These are phyloP conservation scores for Lycium barbarum DNA, from an alignment of 257 asterid genomes.

Conservation along the genomic window DNA sequence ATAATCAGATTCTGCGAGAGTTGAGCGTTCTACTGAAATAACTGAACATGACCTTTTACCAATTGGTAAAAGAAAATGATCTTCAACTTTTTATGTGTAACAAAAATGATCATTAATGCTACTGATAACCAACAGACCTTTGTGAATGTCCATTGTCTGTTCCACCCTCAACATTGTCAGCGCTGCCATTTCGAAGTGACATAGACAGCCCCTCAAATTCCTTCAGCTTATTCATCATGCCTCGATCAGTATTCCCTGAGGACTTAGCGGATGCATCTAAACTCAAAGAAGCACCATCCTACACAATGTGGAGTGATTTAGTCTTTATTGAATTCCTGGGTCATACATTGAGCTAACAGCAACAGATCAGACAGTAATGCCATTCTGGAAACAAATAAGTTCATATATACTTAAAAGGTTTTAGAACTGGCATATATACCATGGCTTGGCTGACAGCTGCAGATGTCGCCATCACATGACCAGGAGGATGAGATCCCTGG, in stretches of 20 bases:
- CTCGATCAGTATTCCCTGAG: conserved; percentile 60
- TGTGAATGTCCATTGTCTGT: conserved; percentile 63
- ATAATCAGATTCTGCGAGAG: not conserved
- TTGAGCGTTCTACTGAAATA: conserved; percentile 8
- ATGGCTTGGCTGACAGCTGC: conserved; percentile 40
- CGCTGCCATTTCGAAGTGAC: conserved; percentile 77
- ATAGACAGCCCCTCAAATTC: conserved; percentile 85
- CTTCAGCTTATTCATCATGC: conserved; percentile 72
- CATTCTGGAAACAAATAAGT: not conserved
- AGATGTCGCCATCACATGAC: conserved; percentile 40
- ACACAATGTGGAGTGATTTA: conserved; percentile 31
- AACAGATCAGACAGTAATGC: not conserved
- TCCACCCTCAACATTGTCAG: conserved; percentile 62
- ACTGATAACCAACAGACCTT: conserved; percentile 59
- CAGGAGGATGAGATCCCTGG: conserved; percentile 45
- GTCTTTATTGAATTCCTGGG: not conserved
- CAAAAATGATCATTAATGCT: not conserved
- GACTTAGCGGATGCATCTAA: conserved; percentile 68
- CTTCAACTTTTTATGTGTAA: not conserved
- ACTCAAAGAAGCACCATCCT: conserved; percentile 76
- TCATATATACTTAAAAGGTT: not conserved
- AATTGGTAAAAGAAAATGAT: not conserved
- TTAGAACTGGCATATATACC: conserved; percentile 30
- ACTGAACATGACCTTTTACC: not conserved
- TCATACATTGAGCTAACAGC: not conserved